Conservation (phyloP, 2,329 filamentous ascomycete genomes). For the Trichothecium roseum region DNA sequence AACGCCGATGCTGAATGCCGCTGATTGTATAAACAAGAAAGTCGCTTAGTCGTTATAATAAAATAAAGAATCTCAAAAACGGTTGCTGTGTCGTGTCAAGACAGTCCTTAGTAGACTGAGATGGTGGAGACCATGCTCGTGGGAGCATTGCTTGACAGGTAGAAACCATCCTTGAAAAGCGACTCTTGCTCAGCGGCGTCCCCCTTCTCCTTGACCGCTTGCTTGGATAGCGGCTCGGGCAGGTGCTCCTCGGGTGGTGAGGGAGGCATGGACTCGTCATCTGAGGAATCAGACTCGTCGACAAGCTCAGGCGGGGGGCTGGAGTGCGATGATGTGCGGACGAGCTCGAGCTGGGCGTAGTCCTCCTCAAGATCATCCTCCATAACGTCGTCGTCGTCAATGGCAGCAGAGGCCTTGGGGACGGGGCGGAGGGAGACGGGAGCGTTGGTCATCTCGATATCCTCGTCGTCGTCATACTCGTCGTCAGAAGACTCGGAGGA, state of each 20-base stretch:
- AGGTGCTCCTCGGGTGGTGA: slow-evolving; percentile 52
- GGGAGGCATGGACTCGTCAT: slow-evolving; percentile 68
- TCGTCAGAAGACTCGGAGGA: slow-evolving; percentile 31
- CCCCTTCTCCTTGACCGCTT: slow-evolving; percentile 28
- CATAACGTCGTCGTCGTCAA: slow-evolving; percentile 34
- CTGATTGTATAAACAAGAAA: neutral
- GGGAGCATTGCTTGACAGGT: slow-evolving; percentile 40
- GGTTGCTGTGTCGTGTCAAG: neutral
- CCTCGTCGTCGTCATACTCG: slow-evolving; percentile 39
- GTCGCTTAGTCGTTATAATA: neutral
- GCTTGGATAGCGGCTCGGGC: slow-evolving; percentile 46
- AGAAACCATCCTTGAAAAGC: slow-evolving; percentile 43
- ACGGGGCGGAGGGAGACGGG: slow-evolving; percentile 27
- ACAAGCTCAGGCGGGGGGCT: slow-evolving; percentile 59
- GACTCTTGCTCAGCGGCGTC: slow-evolving; percentile 17
- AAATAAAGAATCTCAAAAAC: neutral
- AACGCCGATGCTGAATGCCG: neutral
- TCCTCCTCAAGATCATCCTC: slow-evolving; percentile 52
- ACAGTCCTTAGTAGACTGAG: slow-evolving; percentile 40
- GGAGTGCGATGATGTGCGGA: slow-evolving; percentile 56
- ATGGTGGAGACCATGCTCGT: slow-evolving; percentile 42
- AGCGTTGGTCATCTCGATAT: slow-evolving; percentile 44
- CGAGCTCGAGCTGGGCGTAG: slow-evolving; percentile 55
- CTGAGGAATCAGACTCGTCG: slow-evolving; percentile 60
- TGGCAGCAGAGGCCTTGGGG: slow-evolving; percentile 20